Evolutionary conservation across 768 basidiomycete species (phyloP).

Genomic region (Naganishia friedmannii): DNA sequence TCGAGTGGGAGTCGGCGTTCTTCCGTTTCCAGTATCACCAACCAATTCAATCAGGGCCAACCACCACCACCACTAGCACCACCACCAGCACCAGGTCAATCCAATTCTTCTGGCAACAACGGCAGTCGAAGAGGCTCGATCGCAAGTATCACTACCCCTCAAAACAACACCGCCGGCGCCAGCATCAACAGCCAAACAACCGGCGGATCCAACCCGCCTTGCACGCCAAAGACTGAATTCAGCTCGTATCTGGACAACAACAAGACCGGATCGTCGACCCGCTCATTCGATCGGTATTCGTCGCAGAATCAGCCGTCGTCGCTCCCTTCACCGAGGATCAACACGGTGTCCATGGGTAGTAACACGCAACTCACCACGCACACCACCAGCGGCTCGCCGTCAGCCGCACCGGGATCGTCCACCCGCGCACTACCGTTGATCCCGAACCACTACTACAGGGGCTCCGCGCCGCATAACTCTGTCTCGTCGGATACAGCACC

Average conservation of each 20-base stretch:
- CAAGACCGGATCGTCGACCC: slow-evolving; percentile 16
- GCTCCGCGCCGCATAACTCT: neutral
- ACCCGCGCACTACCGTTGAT: neutral
- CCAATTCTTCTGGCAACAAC: neutral
- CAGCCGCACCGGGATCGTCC: neutral
- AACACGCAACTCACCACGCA: neutral
- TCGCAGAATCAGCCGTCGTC: neutral
- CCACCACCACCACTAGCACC: no score
- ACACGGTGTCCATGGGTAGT: neutral
- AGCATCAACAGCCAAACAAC: neutral
- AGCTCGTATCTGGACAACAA: slow-evolving; percentile 8
- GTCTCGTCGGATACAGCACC: neutral
- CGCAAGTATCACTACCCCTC: neutral
- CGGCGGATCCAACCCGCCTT: neutral
- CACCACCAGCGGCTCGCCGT: no score
- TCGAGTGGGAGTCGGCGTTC: slow-evolving; percentile 3
- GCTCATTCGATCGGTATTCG: slow-evolving; percentile 12
- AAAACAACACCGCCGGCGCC: neutral
- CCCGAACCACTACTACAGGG: neutral
- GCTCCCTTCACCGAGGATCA: neutral
- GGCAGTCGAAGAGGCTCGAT: slow-evolving; percentile 7
- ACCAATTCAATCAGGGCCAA: neutral
- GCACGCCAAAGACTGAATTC: neutral
- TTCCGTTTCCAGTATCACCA: neutral
- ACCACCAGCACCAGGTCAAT: neutral